A percentile compares a stretch with the other conserved stretches of the same genome.
These are phyloP conservation scores for Garcia nutans DNA, from an alignment of 345 rosid species.

Conservation along the genomic window DNA sequence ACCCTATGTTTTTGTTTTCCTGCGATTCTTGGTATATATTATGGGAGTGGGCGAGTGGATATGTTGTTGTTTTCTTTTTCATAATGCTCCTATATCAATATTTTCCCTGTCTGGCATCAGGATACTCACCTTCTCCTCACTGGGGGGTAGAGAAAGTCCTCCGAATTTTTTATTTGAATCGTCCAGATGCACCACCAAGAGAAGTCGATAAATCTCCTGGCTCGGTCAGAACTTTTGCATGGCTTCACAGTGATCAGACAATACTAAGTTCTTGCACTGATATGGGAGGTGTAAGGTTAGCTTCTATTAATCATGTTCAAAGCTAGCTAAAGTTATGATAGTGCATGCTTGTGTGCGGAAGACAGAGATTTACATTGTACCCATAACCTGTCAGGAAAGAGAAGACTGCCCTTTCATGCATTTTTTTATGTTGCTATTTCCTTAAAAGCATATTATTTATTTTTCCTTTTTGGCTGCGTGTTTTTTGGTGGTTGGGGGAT, in stretches of 20 bases:
- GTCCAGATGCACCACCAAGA: slow-evolving; percentile 76
- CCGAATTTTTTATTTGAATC: slow-evolving; percentile 71
- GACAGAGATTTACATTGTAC: not conserved
- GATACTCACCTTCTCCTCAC: slow-evolving; percentile 75
- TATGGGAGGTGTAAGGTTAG: slow-evolving; percentile 76
- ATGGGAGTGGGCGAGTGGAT: not conserved
- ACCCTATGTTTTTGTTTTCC: not conserved
- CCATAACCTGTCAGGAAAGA: not conserved
- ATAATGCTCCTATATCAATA: not conserved
- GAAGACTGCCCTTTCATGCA: not conserved
- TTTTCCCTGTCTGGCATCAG: slow-evolving; percentile 27
- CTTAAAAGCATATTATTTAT: too few species aligned
- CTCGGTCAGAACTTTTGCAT: slow-evolving; percentile 70
- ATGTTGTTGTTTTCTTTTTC: not conserved
- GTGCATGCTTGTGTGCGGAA: not conserved
- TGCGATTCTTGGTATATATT: not conserved
- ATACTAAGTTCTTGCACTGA: slow-evolving; percentile 80
- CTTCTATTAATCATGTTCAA: not conserved
- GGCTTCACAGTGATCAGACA: slow-evolving; percentile 92
- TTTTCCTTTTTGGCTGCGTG: too few species aligned
- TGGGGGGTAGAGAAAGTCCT: slow-evolving; percentile 84
- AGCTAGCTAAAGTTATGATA: not conserved
- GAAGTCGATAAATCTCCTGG: slow-evolving; percentile 74
- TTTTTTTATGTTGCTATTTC: too few species aligned
- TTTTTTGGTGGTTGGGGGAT: too few species aligned